Percentiles rank a stretch among this genome's conserved stretches.
phyloP scores from a whole-genome alignment of 768 basidiomycete species.

The Russula vinacea region DNA sequence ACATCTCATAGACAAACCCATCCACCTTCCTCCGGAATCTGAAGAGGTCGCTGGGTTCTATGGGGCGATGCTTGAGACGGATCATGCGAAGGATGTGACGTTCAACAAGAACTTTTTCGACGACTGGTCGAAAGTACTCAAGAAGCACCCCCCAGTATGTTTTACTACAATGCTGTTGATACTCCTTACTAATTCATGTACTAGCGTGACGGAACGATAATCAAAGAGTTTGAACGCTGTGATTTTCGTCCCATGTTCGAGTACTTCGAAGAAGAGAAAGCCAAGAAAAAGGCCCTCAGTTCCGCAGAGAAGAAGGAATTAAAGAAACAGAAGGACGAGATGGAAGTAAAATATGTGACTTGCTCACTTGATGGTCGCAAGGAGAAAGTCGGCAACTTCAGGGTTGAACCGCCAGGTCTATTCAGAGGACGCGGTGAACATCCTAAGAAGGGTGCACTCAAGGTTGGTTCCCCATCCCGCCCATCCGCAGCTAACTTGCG shows the following conservation, averaged over 20 bases:
- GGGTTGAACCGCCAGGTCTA: constrained; percentile 96
- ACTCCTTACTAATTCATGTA: constrained; percentile 1
- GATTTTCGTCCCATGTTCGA: constrained; percentile 96
- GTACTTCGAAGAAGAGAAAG: constrained; percentile 87
- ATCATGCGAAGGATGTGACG: constrained; percentile 80
- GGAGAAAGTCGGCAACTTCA: constrained; percentile 98
- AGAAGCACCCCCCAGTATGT: constrained; percentile 80
- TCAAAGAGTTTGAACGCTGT: constrained; percentile 73
- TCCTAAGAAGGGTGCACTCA: constrained; percentile 93
- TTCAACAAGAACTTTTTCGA: constrained; percentile 97
- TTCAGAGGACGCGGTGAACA: constrained; percentile 98
- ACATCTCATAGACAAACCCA: constrained; percentile 56
- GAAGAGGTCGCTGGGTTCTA: constrained; percentile 99
- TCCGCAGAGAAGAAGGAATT: constrained; percentile 85
- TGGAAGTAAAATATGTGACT: constrained; percentile 79
- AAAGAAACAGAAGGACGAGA: constrained; percentile 79
- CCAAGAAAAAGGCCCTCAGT: constrained; percentile 85
- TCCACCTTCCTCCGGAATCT: constrained; percentile 77
- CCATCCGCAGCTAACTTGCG: not conserved
- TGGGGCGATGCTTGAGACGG: constrained; percentile 85
- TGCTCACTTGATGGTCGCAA: constrained; percentile 94
- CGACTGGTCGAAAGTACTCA: constrained; percentile 77
- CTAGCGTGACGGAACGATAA: constrained; percentile 69
- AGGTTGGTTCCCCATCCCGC: constrained; percentile 47
- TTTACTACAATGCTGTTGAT: constrained; percentile 6